Base-by-base conservation (phyloP, 345 rosid species). In the Brassica incana region DNA sequence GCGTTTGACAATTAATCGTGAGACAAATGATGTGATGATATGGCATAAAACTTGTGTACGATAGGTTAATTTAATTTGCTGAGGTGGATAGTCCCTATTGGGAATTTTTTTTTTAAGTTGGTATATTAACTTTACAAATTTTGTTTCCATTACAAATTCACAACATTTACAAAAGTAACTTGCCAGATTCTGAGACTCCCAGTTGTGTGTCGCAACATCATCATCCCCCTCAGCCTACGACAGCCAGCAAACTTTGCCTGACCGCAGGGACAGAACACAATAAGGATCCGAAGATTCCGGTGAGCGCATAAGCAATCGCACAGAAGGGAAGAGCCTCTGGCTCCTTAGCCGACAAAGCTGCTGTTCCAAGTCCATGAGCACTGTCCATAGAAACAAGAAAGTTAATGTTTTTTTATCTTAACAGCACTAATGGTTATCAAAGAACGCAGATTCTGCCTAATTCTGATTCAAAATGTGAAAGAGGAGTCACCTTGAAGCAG, bases 361-460 rank as follows among this genome's bases (percentile, higher is more conserved):
- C 99, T 74, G 97, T 95, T 85, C 97, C 99, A 83, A 95, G 87
- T 78, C 99, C 97, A 82, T 95, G 99, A 67, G 99, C 97, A 88
- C 99, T 95, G 84, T 1, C 74, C 35, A 83, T 69, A 68, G 33
- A 48, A 58, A 63, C 0, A 52, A 52, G 18, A 52, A 32, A 0
- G 61, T 64, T 58, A 16, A 68, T 3, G 35, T 62, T 25, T 50
- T 68, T 74, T 25, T 30, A 69, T 69, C 8, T 56, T 48, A 3
- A 18, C 20, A 7, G 16, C 18, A 65, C 67, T 16, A 20, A 20
- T 48, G n/a, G 15, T 43, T 48, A 73, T 29, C 32, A 29, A 29
- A 29, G 32, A 29, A 29, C 32, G 32, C 32, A 29, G 32, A 29
- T 29, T 29, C 4, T 29, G 32, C 32, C 32, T 29, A 29, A 14